These are phyloP conservation scores for Colletotrichum lini DNA, from an alignment of 2,329 filamentous ascomycete genomes.

Conservation along the genomic window DNA sequence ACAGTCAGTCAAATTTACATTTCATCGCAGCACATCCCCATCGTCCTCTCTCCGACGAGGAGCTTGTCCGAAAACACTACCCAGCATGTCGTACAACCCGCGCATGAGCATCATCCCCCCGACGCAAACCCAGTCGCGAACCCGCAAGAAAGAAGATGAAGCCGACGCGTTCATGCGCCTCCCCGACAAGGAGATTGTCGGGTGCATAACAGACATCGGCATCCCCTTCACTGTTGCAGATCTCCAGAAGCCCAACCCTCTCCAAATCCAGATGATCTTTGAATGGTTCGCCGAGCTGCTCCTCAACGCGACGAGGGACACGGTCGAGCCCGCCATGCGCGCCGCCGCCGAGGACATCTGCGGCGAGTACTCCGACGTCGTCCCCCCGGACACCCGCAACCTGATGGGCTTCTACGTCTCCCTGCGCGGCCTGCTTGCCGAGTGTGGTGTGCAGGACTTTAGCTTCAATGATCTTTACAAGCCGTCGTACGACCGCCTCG, in stretches of 20 bases:
- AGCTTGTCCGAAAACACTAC: neutral
- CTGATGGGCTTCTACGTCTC: conserved; percentile 96
- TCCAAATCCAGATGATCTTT: conserved; percentile 97
- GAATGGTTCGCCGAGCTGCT: conserved; percentile 97
- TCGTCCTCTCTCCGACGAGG: neutral
- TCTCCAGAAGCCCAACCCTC: conserved; percentile 92
- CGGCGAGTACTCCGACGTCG: conserved; percentile 86
- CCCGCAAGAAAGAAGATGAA: conserved; percentile 72
- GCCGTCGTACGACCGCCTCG: conserved; percentile 89
- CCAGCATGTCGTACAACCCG: conserved; percentile 70
- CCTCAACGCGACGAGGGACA: conserved; percentile 93
- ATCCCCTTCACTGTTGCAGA: conserved; percentile 90
- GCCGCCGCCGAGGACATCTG: conserved; percentile 90
- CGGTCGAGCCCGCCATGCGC: conserved; percentile 94
- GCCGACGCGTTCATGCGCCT: conserved; percentile 73
- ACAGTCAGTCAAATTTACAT: neutral
- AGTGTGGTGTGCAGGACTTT: conserved; percentile 95
- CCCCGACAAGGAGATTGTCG: conserved; percentile 86
- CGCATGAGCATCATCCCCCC: conserved; percentile 73
- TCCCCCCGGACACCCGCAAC: conserved; percentile 90
- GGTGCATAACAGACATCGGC: conserved; percentile 97
- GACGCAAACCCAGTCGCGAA: conserved; percentile 63
- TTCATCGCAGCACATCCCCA: neutral
- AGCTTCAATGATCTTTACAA: conserved; percentile 93
- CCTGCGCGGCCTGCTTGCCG: conserved; percentile 82